These are phyloP conservation scores for Wickerhamiella slavikovae DNA, from an alignment of 805 yeast species.

Conservation along the genomic window DNA sequence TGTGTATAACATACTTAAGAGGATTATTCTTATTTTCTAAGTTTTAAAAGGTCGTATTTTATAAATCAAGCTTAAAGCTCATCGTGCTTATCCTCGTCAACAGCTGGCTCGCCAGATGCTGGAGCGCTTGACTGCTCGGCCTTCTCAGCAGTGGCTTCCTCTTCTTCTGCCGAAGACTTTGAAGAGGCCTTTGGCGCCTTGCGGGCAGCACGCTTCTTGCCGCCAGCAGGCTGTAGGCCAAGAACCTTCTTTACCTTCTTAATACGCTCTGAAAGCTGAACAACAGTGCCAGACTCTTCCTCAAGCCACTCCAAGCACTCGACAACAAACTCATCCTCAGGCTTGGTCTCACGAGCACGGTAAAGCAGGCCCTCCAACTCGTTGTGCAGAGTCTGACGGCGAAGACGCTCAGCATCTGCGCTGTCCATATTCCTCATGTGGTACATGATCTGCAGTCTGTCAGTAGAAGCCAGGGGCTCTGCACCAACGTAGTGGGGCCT, in stretches of 20 bases:
- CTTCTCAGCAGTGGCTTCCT: background rate
- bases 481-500: constrained; percentile 22
- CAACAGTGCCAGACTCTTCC: constrained; percentile 5
- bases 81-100: background rate
- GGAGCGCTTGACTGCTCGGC: too few species aligned
- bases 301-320: constrained; percentile 9
- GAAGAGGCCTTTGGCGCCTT: background rate
- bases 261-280: constrained; percentile 6
- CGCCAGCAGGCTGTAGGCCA: too few species aligned
- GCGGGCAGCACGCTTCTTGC: too few species aligned
- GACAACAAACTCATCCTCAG: constrained; percentile 5
- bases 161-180: background rate
- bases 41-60: background rate
- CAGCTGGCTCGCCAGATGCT: background rate
- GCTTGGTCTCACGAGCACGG: constrained; percentile 29
- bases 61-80: background rate
- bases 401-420: constrained; percentile 33
- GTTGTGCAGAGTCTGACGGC: constrained; percentile 41
- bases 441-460: constrained; percentile 25
- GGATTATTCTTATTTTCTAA: too few species aligned
- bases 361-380: constrained; percentile 56
- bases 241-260: constrained; percentile 6
- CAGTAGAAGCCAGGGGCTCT: constrained; percentile 28
- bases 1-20: background rate
- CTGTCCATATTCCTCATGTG: constrained; percentile 33